A percentile compares a stretch with the other conserved stretches of the same genome.
Evolutionary conservation across 2,329 filamentous ascomycete genomes (phyloP).

Genomic region (Aspergillus cejpii): DNA sequence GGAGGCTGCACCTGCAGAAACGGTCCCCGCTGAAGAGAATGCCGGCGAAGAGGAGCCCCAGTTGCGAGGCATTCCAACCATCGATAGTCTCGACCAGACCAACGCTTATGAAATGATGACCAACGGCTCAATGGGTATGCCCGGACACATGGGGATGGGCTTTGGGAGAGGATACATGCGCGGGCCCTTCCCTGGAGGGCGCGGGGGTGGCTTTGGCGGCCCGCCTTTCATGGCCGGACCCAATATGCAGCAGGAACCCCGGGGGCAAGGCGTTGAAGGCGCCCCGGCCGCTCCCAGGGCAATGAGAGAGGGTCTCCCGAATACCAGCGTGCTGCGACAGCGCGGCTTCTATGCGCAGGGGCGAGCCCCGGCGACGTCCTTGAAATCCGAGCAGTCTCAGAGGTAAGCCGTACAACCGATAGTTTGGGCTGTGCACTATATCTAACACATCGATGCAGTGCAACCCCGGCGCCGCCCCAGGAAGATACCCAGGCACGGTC

Average conservation of each 20-base stretch:
- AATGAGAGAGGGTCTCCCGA: slow-evolving; percentile 82
- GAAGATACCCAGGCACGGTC: slow-evolving; percentile 24
- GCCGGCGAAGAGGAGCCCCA: slow-evolving; percentile 16
- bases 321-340: slow-evolving; percentile 65
- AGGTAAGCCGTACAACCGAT: slow-evolving; percentile 24
- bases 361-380: slow-evolving; percentile 20
- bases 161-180: slow-evolving; percentile 41
- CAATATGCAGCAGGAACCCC: slow-evolving; percentile 33
- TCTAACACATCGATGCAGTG: slow-evolving; percentile 15
- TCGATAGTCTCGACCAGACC: slow-evolving; percentile 28
- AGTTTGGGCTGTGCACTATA: too few species aligned
- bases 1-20: slow-evolving; percentile 12
- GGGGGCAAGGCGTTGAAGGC: slow-evolving; percentile 55
- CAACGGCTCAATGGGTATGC: slow-evolving; percentile 26
- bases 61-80: slow-evolving; percentile 27
- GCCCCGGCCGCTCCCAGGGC: slow-evolving; percentile 91
- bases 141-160: slow-evolving; percentile 23
- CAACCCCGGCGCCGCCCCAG: slow-evolving; percentile 33
- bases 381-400: slow-evolving; percentile 19
- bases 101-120: slow-evolving; percentile 23
- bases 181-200: slow-evolving; percentile 42
- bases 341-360: slow-evolving; percentile 44
- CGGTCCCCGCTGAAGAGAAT: slow-evolving; percentile 11
- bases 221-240: slow-evolving; percentile 25
- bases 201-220: slow-evolving; percentile 31